These are phyloP conservation scores for Solanum raphanifolium DNA, from an alignment of 257 asterid genomes.

Conservation along the genomic window DNA sequence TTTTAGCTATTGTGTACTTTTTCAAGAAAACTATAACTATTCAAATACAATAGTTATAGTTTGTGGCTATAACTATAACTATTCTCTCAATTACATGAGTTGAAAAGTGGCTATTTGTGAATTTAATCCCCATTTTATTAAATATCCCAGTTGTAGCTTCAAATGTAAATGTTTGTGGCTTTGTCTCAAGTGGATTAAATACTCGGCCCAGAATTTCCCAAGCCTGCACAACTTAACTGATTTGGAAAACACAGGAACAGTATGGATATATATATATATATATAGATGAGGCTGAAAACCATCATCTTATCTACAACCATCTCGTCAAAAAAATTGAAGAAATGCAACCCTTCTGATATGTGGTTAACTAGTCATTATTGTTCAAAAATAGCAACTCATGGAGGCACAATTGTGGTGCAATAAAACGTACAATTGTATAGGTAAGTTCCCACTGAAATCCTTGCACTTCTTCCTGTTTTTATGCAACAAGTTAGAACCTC, in stretches of 20 bases:
- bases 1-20: background rate
- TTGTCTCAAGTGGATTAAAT: background rate
- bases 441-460: background rate
- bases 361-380: background rate
- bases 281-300: background rate
- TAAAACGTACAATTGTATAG: constrained; percentile 1
- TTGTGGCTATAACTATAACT: no score
- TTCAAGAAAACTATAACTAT: background rate
- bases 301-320: background rate
- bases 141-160: no score
- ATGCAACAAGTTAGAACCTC: background rate
- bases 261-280: background rate
- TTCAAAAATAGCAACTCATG: background rate
- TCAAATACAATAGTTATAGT: no score
- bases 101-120: background rate
- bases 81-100: background rate
- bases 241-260: background rate
- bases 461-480: background rate
- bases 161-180: background rate
- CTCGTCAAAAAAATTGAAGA: background rate
- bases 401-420: constrained; percentile 9
- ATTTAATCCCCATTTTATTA: background rate
- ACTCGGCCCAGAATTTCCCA: background rate
- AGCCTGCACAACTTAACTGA: background rate
- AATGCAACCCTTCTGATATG: background rate